Evolutionary conservation across 345 rosid species (phyloP).

Genomic region (Mallotus nudiflorus): DNA sequence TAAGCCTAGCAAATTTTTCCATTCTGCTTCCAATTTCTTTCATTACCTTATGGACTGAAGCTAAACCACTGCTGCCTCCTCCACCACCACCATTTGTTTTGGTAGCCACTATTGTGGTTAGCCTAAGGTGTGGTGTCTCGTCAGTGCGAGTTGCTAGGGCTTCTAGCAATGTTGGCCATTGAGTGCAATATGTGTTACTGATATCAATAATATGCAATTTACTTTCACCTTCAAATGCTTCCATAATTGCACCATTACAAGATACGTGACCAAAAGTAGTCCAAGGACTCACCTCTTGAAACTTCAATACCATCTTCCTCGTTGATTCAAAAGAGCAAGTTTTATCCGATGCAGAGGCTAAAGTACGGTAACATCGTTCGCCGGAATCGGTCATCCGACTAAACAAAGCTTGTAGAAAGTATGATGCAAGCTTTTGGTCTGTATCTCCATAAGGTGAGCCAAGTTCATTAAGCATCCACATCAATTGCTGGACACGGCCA

Average conservation of each 20-base stretch:
- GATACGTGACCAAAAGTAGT: slow-evolving; percentile 97
- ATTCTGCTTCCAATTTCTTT: slow-evolving; percentile 84
- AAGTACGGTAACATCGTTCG: slow-evolving; percentile 55
- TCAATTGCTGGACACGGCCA: slow-evolving; percentile 67
- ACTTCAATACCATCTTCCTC: slow-evolving; percentile 70
- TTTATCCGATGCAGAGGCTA: slow-evolving; percentile 66
- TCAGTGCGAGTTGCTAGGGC: slow-evolving; percentile 93
- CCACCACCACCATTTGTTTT: slow-evolving; percentile 25
- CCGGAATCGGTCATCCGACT: slow-evolving; percentile 88
- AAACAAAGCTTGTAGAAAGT: slow-evolving; percentile 87
- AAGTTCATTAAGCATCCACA: slow-evolving; percentile 94
- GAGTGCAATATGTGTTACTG: slow-evolving; percentile 91
- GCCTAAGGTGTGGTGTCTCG: slow-evolving; percentile 78
- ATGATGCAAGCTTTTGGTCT: slow-evolving; percentile 77
- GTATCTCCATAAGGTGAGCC: slow-evolving; percentile 86
- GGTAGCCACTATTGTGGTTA: slow-evolving; percentile 61
- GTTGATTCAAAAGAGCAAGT: slow-evolving; percentile 79
- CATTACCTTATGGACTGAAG: slow-evolving; percentile 64
- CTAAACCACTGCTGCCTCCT: slow-evolving; percentile 31
- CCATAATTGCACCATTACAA: slow-evolving; percentile 87
- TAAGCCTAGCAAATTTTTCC: slow-evolving; percentile 94
- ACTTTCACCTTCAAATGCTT: slow-evolving; percentile 79
- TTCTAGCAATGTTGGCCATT: slow-evolving; percentile 97
- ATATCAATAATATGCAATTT: slow-evolving; percentile 84
- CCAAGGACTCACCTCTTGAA: slow-evolving; percentile 98